Percentiles rank a stretch among this genome's conserved stretches.
Conservation (phyloP, 2,329 filamentous ascomycete genomes). For the Pestalotiopsis sp. region DNA sequence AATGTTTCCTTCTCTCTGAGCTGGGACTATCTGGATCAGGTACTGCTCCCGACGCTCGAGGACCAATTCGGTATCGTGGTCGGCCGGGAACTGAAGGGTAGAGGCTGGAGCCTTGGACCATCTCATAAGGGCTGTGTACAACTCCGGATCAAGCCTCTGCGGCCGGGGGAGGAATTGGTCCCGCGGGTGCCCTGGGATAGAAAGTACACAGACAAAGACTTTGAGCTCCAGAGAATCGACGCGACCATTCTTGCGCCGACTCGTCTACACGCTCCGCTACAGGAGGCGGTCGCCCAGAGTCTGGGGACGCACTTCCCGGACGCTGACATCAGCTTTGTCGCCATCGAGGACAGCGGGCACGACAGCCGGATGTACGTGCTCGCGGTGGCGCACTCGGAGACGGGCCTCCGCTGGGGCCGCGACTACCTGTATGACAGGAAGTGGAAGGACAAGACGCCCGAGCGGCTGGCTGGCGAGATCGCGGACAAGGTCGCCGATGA, state of each 20-base stretch:
- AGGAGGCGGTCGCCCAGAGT: slow-evolving; percentile 40
- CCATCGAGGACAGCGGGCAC: slow-evolving; percentile 54
- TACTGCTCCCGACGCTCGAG: slow-evolving; percentile 58
- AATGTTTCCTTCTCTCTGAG: slow-evolving; percentile 60
- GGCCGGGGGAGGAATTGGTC: slow-evolving; percentile 38
- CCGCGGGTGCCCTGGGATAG: slow-evolving; percentile 31
- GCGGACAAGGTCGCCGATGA: slow-evolving; percentile 47
- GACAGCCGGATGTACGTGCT: slow-evolving; percentile 57
- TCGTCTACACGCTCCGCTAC: slow-evolving; percentile 44
- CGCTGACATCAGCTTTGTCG: slow-evolving; percentile 45
- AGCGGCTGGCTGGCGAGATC: slow-evolving; percentile 40
- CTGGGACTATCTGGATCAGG: slow-evolving; percentile 66
- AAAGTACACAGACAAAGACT: slow-evolving; percentile 23
- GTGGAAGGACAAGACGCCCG: slow-evolving; percentile 42
- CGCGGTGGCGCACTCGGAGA: slow-evolving; percentile 55
- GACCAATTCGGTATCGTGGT: slow-evolving; percentile 51
- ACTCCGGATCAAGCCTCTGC: slow-evolving; percentile 47
- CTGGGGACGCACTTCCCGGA: slow-evolving; percentile 45
- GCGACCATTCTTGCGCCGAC: slow-evolving; percentile 53
- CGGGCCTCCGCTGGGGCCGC: slow-evolving; percentile 49
- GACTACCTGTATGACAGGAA: slow-evolving; percentile 45
- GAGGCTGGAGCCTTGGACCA: slow-evolving; percentile 56
- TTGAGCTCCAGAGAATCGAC: slow-evolving; percentile 47
- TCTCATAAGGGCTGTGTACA: slow-evolving; percentile 43
- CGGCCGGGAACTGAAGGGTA: slow-evolving; percentile 44